Conservation (phyloP, 495 filamentous ascomycete species). For the Aspergillus heteromorphus region DNA sequence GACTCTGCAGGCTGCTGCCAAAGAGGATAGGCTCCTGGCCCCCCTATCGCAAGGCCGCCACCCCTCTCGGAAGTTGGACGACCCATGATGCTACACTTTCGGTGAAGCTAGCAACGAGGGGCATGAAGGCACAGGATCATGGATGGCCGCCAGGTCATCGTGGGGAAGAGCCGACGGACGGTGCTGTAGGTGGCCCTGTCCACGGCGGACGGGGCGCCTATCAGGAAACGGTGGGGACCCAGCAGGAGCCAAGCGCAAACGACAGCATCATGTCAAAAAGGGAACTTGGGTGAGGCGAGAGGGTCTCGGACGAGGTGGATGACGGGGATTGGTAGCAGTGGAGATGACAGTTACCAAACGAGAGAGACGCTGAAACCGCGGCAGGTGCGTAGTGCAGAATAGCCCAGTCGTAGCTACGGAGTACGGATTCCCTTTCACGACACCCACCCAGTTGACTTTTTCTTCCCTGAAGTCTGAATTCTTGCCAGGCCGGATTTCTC, state of each 20-base stretch:
- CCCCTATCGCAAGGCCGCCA: slow-evolving; percentile 2
- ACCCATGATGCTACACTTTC: slow-evolving; percentile 19
- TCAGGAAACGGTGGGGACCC: slow-evolving; percentile 19
- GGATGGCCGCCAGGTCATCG: slow-evolving; percentile 34
- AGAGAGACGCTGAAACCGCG: slow-evolving; percentile 11
- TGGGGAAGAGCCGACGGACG: slow-evolving; percentile 25
- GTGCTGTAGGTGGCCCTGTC: slow-evolving; percentile 19
- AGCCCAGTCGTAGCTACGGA: not conserved
- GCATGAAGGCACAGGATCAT: slow-evolving; percentile 8
- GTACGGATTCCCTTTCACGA: not conserved
- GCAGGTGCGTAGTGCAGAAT: not conserved
- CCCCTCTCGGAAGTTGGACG: not conserved
- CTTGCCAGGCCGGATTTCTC: not conserved
- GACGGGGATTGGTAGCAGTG: slow-evolving; percentile 15
- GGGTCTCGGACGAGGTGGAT: slow-evolving; percentile 12
- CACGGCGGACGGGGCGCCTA: slow-evolving; percentile 12
- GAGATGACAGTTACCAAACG: slow-evolving; percentile 8
- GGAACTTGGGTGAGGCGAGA: slow-evolving; percentile 18
- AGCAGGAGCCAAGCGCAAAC: slow-evolving; percentile 15
- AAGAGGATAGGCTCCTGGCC: slow-evolving; percentile 9
- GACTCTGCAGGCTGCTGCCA: slow-evolving; percentile 11
- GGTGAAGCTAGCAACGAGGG: slow-evolving; percentile 23
- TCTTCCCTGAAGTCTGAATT: no score
- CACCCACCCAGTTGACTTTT: no score
- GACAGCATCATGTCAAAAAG: slow-evolving; percentile 14